Evolutionary conservation across 768 basidiomycete genomes (phyloP), one percentile per base, ranked within the genome.

Genomic region (Pleurotus cornucopiae): DNA sequence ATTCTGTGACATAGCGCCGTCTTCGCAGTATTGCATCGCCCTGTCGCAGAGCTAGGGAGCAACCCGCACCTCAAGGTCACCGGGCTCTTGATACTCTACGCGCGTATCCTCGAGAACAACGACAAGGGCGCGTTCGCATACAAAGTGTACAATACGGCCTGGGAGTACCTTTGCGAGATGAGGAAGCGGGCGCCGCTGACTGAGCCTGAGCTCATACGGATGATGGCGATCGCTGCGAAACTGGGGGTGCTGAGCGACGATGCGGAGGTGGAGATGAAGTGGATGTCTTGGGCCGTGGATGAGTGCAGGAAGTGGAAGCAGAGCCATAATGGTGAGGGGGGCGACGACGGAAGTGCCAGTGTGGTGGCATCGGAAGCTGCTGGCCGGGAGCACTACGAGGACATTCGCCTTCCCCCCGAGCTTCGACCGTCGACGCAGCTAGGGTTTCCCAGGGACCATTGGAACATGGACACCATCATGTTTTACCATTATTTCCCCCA

Each of bases 41-140:
- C 73, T 4, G 54, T 71, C 21, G 68, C 72, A 4, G 56, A 60
- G n/a, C 73, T 78, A 57, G 68, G 67, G 6, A 56, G 74, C 2
- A 72, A 80, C 16, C 83, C 86, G 0, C 77, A 84, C 54, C 76
- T 89, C 56, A 90, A 89, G 66, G 71, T 81, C 0, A 82, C 86
- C 0, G 88, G 88, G 2, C 80, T 90, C 12, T 86, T 80, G 1
- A 77, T 85, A 18, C 70, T 77, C 2, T 73, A 88, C 46, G 84
- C 80, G 1, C 81, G 81, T 49, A 76, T 85, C 2, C 67, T 82
- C 13, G 84, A 86, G 62, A 64, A 66, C 14, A 66, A 69, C 0
- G 66, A 75, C n/a, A 70, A 71, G 46, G 66, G 46, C 4, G 65
- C 72, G n/a, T 49, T 63, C 25, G 78, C 79, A 0, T 79, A 75